phyloP scores from a whole-genome alignment of 164 flowering plant genomes.

The grape (Vitis vinifera) region DNA sequence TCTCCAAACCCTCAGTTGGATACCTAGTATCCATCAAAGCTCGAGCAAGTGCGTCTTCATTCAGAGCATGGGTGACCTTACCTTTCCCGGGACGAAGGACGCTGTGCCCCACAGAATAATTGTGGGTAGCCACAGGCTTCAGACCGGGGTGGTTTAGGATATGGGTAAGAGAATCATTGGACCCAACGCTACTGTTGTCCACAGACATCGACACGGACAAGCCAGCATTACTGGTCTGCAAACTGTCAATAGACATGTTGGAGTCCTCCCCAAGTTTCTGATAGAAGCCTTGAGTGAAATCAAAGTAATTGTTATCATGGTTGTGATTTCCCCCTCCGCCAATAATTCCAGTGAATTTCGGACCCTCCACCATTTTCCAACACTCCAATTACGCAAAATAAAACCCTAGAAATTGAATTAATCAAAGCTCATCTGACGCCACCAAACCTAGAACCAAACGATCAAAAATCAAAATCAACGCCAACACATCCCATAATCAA shows the following conservation, averaged over 20 bases:
- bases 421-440: too few relatives aligned
- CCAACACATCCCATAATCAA: too few relatives aligned
- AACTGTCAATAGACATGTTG: conserved; percentile 41
- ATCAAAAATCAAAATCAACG: too few relatives aligned
- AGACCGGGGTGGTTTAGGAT: conserved; percentile 41
- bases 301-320: conserved; percentile 19
- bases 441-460: too few relatives aligned
- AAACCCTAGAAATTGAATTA: too few relatives aligned
- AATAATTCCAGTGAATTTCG: conserved; percentile 31
- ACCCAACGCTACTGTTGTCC: conserved; percentile 44
- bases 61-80: conserved; percentile 33
- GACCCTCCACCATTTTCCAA: conserved; percentile 30
- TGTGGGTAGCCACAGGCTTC: conserved; percentile 16
- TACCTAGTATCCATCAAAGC: conserved; percentile 59
- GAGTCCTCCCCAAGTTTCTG: conserved; percentile 35
- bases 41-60: conserved; percentile 49
- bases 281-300: conserved; percentile 33
- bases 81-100: conserved; percentile 24
- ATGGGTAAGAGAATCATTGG: conserved; percentile 41
- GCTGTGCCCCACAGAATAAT: conserved; percentile 34
- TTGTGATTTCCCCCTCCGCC: conserved; percentile 13
- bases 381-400: background rate
- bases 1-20: conserved; percentile 58
- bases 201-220: conserved; percentile 44
- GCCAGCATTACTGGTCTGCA: conserved; percentile 33